A percentile compares a stretch with the other conserved stretches of the same genome.
These are phyloP conservation scores for Picea glauca DNA, from an alignment of 75 land plant genomes.

Conservation along the genomic window DNA sequence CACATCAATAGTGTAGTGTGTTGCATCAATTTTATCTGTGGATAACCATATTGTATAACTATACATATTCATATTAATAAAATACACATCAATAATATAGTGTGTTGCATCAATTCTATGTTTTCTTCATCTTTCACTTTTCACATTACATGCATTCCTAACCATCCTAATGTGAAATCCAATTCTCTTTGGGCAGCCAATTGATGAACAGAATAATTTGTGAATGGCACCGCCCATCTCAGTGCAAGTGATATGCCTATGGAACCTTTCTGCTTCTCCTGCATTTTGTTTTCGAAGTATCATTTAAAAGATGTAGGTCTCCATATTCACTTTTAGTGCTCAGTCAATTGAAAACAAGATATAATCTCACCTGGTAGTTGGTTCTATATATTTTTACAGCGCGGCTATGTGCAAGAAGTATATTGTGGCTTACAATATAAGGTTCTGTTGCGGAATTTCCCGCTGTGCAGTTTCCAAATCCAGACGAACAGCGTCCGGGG, in stretches of 20 bases:
- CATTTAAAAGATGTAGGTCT: no score
- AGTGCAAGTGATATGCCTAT: slow-evolving; percentile 27
- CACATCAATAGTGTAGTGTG: no score
- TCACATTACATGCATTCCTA: background rate
- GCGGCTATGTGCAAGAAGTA: slow-evolving; percentile 43
- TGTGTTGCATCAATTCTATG: no score
- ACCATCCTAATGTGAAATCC: slow-evolving; percentile 28
- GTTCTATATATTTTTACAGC: slow-evolving; percentile 33
- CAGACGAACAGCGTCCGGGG: slow-evolving; percentile 35
- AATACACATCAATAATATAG: no score
- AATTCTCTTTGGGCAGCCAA: slow-evolving; percentile 28
- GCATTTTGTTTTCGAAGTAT: background rate
- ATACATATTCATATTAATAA: no score
- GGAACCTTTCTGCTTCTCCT: slow-evolving; percentile 22
- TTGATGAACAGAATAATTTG: slow-evolving; percentile 12
- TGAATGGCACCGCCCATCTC: slow-evolving; percentile 29
- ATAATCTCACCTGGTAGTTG: slow-evolving; percentile 16
- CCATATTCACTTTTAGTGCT: no score
- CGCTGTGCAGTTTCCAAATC: slow-evolving; percentile 29
- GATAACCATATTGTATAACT: no score
- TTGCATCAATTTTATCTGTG: no score
- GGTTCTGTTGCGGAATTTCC: slow-evolving; percentile 58
- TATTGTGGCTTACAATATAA: slow-evolving; percentile 40
- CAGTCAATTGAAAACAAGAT: no score
- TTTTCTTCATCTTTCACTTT: no score